Conservation (phyloP, 2,329 filamentous ascomycete genomes). For the Hymenotorrendiella dingleyae region DNA sequence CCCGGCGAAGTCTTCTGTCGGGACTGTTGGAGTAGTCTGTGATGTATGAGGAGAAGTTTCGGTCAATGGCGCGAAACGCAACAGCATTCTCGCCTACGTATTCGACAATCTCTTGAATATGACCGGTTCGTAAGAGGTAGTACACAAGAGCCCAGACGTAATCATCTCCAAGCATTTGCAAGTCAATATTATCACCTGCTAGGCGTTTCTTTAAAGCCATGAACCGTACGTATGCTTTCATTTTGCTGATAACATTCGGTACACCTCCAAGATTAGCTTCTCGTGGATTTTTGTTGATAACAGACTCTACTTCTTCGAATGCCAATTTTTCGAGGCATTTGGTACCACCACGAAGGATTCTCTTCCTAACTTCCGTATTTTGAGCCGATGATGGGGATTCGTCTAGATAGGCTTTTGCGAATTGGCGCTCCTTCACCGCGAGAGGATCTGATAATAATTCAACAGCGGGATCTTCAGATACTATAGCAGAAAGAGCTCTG, state of each 20-base stretch:
- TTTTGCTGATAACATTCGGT: slow-evolving; percentile 82
- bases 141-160: slow-evolving; percentile 93
- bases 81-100: slow-evolving; percentile 77
- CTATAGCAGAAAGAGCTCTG: slow-evolving; percentile 71
- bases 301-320: slow-evolving; percentile 66
- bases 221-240: slow-evolving; percentile 85
- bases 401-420: slow-evolving; percentile 70
- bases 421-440: slow-evolving; percentile 69
- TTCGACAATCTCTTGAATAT: slow-evolving; percentile 74
- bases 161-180: slow-evolving; percentile 75
- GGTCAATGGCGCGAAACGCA: slow-evolving; percentile 84
- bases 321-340: slow-evolving; percentile 77
- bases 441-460: slow-evolving; percentile 54
- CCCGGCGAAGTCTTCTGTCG: slow-evolving; percentile 70
- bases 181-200: slow-evolving; percentile 70
- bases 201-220: slow-evolving; percentile 76
- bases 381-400: slow-evolving; percentile 60
- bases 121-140: slow-evolving; percentile 80
- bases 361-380: slow-evolving; percentile 65
- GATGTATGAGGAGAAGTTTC: slow-evolving; percentile 84
- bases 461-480: slow-evolving; percentile 61
- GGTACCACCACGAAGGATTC: slow-evolving; percentile 74
- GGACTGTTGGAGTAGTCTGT: slow-evolving; percentile 72
- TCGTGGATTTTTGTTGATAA: slow-evolving; percentile 75
- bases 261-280: slow-evolving; percentile 87